These are phyloP conservation scores for Skeletonema tropicum DNA, from an alignment of 108 stramenopile genomes.

Conservation along the genomic window DNA sequence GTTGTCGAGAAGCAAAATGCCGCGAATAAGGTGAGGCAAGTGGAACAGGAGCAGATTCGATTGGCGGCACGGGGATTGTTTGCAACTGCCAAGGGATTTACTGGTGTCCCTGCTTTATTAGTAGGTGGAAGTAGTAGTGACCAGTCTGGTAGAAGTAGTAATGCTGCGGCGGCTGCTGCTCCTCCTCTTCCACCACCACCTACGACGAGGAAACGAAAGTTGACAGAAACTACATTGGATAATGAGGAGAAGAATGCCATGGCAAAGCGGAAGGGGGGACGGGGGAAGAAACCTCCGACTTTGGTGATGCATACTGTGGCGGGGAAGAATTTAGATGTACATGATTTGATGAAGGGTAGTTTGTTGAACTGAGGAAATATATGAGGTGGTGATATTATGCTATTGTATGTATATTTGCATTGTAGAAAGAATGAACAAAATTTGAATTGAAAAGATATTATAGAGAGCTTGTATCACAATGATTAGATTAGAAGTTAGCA, in stretches of 20 bases:
- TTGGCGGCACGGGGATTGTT: conserved; percentile 30
- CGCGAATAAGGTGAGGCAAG: neutral
- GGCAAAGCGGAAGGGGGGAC: conserved; percentile 61
- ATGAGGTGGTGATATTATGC: neutral
- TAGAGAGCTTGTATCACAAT: neutral
- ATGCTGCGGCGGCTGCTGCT: neutral
- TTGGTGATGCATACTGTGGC: conserved; percentile 85
- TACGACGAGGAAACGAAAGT: conserved; percentile 3
- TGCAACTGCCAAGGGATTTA: conserved; percentile 8
- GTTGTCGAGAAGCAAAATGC: conserved; percentile 20
- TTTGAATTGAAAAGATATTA: neutral
- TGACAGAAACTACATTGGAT: neutral
- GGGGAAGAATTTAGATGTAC: conserved; percentile 69
- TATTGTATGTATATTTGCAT: neutral
- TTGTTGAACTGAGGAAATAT: neutral
- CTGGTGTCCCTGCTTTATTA: neutral
- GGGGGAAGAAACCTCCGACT: conserved; percentile 81
- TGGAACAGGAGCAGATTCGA: conserved; percentile 25
- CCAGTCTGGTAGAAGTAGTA: neutral
- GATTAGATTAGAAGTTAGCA: neutral
- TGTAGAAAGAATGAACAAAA: neutral
- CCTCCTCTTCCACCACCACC: too few relatives aligned
- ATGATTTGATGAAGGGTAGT: conserved; percentile 52
- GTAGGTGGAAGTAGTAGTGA: conserved; percentile 15
- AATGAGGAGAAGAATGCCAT: conserved; percentile 21